A percentile compares a stretch with the other conserved stretches of the same genome.
Conservation (phyloP, 805 yeast species). For the Saccharomyces mikatae region DNA sequence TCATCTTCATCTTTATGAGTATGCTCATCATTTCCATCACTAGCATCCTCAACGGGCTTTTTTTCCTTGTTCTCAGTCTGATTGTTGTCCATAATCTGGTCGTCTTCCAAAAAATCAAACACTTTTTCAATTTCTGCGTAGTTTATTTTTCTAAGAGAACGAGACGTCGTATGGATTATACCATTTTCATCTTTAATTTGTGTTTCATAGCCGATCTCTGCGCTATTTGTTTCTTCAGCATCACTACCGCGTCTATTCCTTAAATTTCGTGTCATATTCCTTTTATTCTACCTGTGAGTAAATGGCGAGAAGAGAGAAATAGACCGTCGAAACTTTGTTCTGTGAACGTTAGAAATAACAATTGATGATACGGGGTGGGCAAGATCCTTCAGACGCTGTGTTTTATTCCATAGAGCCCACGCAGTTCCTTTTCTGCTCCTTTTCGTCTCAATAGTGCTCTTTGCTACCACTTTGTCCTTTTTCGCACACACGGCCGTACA, state of each 20-base stretch:
- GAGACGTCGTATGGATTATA: conserved; percentile 23
- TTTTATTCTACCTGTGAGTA: not conserved
- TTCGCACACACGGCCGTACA: not conserved
- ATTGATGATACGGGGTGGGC: not conserved
- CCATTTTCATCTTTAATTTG: conserved; percentile 25
- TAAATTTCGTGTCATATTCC: conserved; percentile 10
- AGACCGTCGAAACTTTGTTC: not conserved
- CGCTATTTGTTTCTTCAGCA: conserved; percentile 10
- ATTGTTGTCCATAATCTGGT: conserved; percentile 6
- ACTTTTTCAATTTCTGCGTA: conserved; percentile 32
- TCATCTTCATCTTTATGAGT: conserved; percentile 7
- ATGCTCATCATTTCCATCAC: conserved; percentile 5
- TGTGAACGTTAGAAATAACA: not conserved
- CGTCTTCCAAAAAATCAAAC: conserved; percentile 26
- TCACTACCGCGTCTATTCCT: conserved; percentile 11
- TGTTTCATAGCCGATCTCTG: conserved; percentile 6
- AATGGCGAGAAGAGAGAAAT: not conserved
- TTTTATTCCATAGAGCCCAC: not conserved
- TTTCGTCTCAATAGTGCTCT: not conserved
- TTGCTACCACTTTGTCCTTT: not conserved
- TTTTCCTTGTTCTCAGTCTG: conserved; percentile 6
- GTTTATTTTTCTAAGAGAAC: conserved; percentile 30
- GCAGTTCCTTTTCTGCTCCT: not conserved
- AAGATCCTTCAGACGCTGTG: not conserved
- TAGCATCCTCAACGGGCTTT: conserved; percentile 2